Evolutionary conservation across 495 filamentous ascomycete species (phyloP).

Genomic region (Margaritispora aquatica): DNA sequence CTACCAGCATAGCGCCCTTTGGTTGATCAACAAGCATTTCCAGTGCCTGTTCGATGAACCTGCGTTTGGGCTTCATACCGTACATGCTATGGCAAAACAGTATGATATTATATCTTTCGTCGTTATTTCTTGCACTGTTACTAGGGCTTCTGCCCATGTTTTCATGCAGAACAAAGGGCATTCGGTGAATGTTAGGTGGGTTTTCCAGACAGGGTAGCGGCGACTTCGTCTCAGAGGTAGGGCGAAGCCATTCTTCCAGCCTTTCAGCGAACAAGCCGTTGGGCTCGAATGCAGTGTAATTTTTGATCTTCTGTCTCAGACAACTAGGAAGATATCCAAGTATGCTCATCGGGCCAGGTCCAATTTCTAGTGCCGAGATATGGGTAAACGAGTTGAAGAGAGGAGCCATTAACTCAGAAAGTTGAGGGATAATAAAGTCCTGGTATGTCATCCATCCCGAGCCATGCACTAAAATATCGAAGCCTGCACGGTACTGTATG

Average conservation of each 20-base stretch:
- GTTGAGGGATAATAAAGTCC: slow-evolving; percentile 53
- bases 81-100: slow-evolving; percentile 63
- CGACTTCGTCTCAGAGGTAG: slow-evolving; percentile 29
- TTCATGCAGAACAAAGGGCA: slow-evolving; percentile 35
- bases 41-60: slow-evolving; percentile 42
- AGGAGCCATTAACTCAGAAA: slow-evolving; percentile 40
- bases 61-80: slow-evolving; percentile 46
- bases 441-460: slow-evolving; percentile 42
- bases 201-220: slow-evolving; percentile 44
- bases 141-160: slow-evolving; percentile 25
- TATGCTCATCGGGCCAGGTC: slow-evolving; percentile 51
- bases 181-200: slow-evolving; percentile 37
- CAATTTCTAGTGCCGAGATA: slow-evolving; percentile 55
- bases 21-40: slow-evolving; percentile 42
- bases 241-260: slow-evolving; percentile 42
- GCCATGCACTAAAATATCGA: slow-evolving; percentile 40
- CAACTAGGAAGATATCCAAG: slow-evolving; percentile 42
- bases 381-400: slow-evolving; percentile 39
- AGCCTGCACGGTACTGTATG: slow-evolving; percentile 45
- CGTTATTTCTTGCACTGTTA: slow-evolving; percentile 23
- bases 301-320: slow-evolving; percentile 40
- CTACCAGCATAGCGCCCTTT: slow-evolving; percentile 41
- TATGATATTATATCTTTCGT: slow-evolving; percentile 48
- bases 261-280: slow-evolving; percentile 42
- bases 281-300: slow-evolving; percentile 52